phyloP scores from a whole-genome alignment of 176 grass and related monocot species.

The Dactylis glomerata region DNA sequence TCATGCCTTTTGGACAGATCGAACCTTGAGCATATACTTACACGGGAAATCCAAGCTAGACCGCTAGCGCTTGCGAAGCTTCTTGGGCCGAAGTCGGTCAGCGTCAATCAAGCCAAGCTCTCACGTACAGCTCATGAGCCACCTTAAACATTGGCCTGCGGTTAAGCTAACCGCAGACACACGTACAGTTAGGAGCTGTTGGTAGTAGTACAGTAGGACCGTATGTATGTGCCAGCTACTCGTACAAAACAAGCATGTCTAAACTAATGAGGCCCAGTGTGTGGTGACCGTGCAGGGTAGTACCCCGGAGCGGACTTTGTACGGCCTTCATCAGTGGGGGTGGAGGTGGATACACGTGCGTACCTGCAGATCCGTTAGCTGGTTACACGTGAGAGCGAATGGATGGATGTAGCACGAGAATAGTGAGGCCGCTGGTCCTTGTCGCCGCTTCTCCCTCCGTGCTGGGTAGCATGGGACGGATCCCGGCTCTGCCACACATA shows the following conservation, averaged over 20 bases:
- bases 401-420: background rate
- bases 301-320: conserved; percentile 24
- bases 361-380: background rate
- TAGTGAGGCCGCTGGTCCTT: conserved; percentile 19
- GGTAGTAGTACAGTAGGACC: background rate
- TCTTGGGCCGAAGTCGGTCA: no score
- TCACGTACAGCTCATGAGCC: no score
- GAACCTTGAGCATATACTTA: background rate
- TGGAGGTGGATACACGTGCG: background rate
- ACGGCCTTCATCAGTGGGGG: background rate
- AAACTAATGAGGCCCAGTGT: background rate
- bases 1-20: no score
- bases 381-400: background rate
- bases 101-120: no score
- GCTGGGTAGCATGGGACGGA: background rate
- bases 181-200: no score
- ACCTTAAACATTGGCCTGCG: no score
- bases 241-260: background rate
- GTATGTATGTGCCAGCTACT: background rate
- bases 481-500: conserved; percentile 22
- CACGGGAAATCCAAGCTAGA: background rate
- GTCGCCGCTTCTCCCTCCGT: conserved; percentile 14
- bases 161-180: no score
- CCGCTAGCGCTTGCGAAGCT: no score
- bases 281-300: conserved; percentile 19